Evolutionary conservation across 257 asterid species (phyloP).

Genomic region (Mitragyna speciosa): DNA sequence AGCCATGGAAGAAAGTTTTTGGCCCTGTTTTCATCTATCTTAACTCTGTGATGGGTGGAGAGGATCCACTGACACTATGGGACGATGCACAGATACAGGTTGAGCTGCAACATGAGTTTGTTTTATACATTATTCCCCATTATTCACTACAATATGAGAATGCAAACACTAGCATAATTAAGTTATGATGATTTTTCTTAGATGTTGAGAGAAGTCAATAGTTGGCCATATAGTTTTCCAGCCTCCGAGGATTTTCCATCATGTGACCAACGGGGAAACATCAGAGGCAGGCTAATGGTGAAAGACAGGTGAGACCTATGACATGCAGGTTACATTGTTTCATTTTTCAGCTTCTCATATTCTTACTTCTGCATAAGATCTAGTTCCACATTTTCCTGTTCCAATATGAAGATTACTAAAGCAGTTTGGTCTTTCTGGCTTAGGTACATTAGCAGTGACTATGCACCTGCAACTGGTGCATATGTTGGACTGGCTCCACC

Average conservation of each 20-base stretch:
- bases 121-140: neutral
- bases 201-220: slow-evolving; percentile 52
- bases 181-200: slow-evolving; percentile 13
- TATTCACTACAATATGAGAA: neutral
- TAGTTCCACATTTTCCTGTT: neutral
- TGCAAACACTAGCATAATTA: neutral
- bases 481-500: slow-evolving; percentile 70
- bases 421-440: slow-evolving; percentile 8
- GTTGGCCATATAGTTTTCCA: slow-evolving; percentile 83
- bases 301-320: slow-evolving; percentile 50
- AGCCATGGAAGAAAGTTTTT: slow-evolving; percentile 78
- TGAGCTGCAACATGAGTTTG: neutral
- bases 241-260: slow-evolving; percentile 63
- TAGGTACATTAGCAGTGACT: slow-evolving; percentile 52
- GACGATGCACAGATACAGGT: slow-evolving; percentile 76
- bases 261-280: slow-evolving; percentile 51
- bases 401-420: neutral
- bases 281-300: slow-evolving; percentile 55
- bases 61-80: slow-evolving; percentile 58
- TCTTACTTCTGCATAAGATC: neutral
- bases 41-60: slow-evolving; percentile 42
- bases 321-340: neutral
- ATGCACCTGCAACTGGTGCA: slow-evolving; percentile 50
- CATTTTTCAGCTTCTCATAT: neutral
- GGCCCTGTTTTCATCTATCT: slow-evolving; percentile 84